Percentiles rank a stretch among this genome's conserved stretches.
Conservation (phyloP, 495 filamentous ascomycete genomes). For the Ascodesmis nigricans region DNA sequence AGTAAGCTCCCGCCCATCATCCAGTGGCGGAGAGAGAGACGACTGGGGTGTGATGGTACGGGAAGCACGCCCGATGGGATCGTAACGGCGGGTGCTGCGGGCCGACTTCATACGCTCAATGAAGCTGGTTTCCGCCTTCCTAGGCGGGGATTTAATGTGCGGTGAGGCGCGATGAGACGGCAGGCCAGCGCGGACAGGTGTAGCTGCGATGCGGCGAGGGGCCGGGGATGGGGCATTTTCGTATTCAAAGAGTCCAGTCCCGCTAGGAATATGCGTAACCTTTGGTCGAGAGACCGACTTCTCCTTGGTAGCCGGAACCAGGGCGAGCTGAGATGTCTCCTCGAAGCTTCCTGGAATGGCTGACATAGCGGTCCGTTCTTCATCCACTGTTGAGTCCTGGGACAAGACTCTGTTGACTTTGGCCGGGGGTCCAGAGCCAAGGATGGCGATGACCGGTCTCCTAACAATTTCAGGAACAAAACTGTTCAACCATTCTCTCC, state of each 20-base stretch:
- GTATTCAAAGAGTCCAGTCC: conserved; percentile 6
- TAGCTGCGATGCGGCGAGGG: conserved; percentile 2
- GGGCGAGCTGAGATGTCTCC: conserved; percentile 3
- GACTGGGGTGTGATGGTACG: neutral
- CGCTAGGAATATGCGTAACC: neutral
- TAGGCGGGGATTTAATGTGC: conserved; percentile 5
- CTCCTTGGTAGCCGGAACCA: conserved; percentile 5
- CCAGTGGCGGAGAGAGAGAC: neutral
- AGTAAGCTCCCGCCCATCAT: conserved; percentile 14
- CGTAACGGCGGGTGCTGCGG: conserved; percentile 12
- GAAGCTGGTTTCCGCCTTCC: conserved; percentile 10
- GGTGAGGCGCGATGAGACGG: conserved; percentile 14
- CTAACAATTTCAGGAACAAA: conserved; percentile 17
- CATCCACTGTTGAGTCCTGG: conserved; percentile 5
- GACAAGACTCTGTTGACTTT: conserved; percentile 2
- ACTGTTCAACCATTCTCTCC: conserved; percentile 17
- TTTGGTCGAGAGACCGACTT: conserved; percentile 2
- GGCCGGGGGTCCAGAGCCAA: conserved; percentile 9
- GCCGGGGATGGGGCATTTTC: conserved; percentile 8
- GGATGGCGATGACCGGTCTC: conserved; percentile 15
- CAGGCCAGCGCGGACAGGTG: conserved; percentile 1
- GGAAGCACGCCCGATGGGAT: conserved; percentile 8
- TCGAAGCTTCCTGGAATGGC: conserved; percentile 17
- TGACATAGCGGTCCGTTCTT: conserved; percentile 8
- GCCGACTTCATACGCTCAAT: conserved; percentile 17